A percentile compares a stretch with the other conserved stretches of the same genome.
These are phyloP conservation scores for Xylaria sp. DNA, from an alignment of 2,329 filamentous ascomycete species.

Conservation along the genomic window DNA sequence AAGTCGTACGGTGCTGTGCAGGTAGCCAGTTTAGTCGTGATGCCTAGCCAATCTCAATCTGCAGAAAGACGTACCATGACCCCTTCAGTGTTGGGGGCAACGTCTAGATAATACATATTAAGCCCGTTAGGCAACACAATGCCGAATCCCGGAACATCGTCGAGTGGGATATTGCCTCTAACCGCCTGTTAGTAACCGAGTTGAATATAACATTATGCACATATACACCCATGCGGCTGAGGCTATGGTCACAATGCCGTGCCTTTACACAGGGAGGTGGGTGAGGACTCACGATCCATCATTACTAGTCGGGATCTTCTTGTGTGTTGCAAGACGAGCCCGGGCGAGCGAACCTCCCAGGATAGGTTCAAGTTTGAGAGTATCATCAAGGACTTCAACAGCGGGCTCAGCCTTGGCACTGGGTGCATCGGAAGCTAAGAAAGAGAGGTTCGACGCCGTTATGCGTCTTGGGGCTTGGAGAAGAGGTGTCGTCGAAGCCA, in stretches of 20 bases:
- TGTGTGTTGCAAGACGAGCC: conserved; percentile 43
- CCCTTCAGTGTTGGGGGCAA: conserved; percentile 47
- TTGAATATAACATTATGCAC: conserved; percentile 1
- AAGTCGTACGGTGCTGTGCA: conserved; percentile 49
- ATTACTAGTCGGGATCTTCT: conserved; percentile 44
- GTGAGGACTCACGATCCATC: conserved; percentile 45
- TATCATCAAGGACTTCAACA: conserved; percentile 46
- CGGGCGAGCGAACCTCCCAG: conserved; percentile 38
- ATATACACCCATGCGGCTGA: background rate
- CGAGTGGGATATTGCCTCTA: conserved; percentile 44
- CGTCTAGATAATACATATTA: conserved; percentile 49
- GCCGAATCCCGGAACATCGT: conserved; percentile 47
- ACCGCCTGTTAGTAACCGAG: background rate
- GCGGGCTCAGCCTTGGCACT: conserved; percentile 42
- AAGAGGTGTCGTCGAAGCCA: conserved; percentile 18
- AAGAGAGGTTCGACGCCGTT: conserved; percentile 44
- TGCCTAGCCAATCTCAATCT: conserved; percentile 13
- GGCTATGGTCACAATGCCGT: background rate
- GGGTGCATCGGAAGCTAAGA: conserved; percentile 29
- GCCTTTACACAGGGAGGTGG: conserved; percentile 1
- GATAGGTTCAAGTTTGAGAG: conserved; percentile 40
- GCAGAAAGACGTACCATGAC: conserved; percentile 42
- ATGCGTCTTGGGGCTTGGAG: conserved; percentile 45
- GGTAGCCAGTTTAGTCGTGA: conserved; percentile 4
- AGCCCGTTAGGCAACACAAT: conserved; percentile 50